Evolutionary conservation across 2,329 filamentous ascomycete species (phyloP).

Genomic region (Colletotrichum sp.): DNA sequence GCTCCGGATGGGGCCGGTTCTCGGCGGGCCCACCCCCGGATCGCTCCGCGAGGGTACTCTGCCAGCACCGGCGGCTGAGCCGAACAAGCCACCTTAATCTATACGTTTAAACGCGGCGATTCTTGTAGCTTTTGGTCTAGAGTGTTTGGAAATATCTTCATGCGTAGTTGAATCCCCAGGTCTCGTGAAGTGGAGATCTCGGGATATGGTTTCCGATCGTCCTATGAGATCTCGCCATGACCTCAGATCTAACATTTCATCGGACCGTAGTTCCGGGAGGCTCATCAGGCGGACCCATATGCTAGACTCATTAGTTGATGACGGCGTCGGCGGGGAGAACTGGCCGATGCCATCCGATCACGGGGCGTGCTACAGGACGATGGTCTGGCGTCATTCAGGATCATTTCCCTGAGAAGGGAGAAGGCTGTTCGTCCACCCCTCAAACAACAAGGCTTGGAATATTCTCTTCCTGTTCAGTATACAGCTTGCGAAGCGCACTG

Average conservation of each 20-base stretch:
- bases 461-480: neutral
- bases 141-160: neutral
- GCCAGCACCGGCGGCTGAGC: neutral
- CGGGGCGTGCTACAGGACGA: neutral
- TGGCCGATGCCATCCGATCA: neutral
- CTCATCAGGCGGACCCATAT: neutral
- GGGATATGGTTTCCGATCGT: constrained; percentile 5
- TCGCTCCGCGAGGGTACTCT: neutral
- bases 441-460: neutral
- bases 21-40: neutral
- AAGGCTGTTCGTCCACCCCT: neutral
- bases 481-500: neutral
- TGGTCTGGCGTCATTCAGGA: neutral
- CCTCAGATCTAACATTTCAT: neutral
- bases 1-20: constrained; percentile 1
- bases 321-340: neutral
- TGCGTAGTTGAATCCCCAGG: neutral
- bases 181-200: neutral
- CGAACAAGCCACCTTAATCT: neutral
- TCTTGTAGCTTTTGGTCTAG: neutral
- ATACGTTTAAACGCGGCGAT: neutral
- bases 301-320: neutral
- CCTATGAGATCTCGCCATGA: neutral
- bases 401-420: neutral
- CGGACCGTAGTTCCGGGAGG: neutral